A percentile compares a stretch with the other conserved stretches of the same genome.
Conservation (phyloP, 2,329 filamentous ascomycete species). For the Penicillium sp. region DNA sequence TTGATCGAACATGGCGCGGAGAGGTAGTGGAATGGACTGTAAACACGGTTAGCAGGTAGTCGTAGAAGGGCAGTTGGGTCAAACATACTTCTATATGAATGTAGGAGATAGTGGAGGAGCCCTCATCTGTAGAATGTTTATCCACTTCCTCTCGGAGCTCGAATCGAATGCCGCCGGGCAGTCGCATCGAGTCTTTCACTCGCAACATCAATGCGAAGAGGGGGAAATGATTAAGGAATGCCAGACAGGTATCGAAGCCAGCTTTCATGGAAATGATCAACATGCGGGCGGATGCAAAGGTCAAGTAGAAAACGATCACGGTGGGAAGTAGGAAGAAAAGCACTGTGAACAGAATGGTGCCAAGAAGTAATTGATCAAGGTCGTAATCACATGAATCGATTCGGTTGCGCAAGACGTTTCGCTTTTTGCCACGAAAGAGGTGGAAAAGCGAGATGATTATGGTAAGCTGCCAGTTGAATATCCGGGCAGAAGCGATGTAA, state of each 20-base stretch:
- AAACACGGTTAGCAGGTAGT: constrained; percentile 13
- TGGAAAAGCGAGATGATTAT: constrained; percentile 98
- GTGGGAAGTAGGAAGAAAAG: constrained; percentile 94
- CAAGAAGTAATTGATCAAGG: constrained; percentile 90
- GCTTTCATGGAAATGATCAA: constrained; percentile 93
- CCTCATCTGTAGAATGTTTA: constrained; percentile 32
- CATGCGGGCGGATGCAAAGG: constrained; percentile 93
- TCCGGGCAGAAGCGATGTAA: constrained; percentile 92
- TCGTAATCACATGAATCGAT: constrained; percentile 99
- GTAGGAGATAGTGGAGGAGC: constrained; percentile 66
- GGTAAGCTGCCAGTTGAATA: constrained; percentile 97
- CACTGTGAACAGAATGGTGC: constrained; percentile 93
- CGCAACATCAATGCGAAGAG: constrained; percentile 95
- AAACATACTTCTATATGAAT: constrained; percentile 75
- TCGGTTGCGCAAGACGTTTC: constrained; percentile 93
- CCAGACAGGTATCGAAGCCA: constrained; percentile 83
- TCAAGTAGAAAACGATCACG: constrained; percentile 93
- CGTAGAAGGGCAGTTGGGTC: neutral
- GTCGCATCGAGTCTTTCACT: constrained; percentile 84
- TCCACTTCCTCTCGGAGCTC: constrained; percentile 76
- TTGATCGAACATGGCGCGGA: constrained; percentile 94
- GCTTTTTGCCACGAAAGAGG: constrained; percentile 95
- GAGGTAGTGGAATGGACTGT: constrained; percentile 82
- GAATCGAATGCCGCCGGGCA: constrained; percentile 92
- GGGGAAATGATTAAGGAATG: constrained; percentile 95